These are phyloP conservation scores for Yamadazyma aaseri DNA, from an alignment of 1,139 yeast species.

Conservation along the genomic window DNA sequence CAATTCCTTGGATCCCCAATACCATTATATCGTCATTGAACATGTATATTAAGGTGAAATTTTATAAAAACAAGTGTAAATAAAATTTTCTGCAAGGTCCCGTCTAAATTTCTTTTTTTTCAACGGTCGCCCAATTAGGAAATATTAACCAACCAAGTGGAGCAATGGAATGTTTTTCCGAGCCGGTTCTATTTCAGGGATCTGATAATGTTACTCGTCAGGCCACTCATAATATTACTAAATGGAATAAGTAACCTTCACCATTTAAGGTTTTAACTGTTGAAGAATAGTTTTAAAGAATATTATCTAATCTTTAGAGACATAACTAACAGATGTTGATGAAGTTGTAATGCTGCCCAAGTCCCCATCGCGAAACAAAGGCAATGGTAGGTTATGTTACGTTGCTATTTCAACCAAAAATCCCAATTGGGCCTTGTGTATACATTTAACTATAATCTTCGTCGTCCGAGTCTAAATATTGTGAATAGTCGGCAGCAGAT, in stretches of 20 bases:
- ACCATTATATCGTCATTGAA: constrained; percentile 30
- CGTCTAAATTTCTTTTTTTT: constrained; percentile 1
- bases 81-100: constrained; percentile 1
- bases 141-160: background rate
- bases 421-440: background rate
- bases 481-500: constrained; percentile 83
- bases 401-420: background rate
- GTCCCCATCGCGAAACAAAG: too few relatives aligned
- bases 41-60: background rate
- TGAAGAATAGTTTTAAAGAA: too few relatives aligned
- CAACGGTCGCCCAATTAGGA: constrained; percentile 2
- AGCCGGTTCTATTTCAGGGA: background rate
- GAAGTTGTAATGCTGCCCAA: too few relatives aligned
- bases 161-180: background rate
- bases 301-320: too few relatives aligned
- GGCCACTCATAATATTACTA: too few relatives aligned
- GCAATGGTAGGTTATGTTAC: too few relatives aligned
- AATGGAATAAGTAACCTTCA: too few relatives aligned
- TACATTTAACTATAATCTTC: constrained; percentile 34
- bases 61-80: background rate
- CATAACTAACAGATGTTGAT: too few relatives aligned
- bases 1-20: constrained; percentile 28
- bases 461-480: constrained; percentile 65
- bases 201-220: too few relatives aligned
- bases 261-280: too few relatives aligned